Base-by-base conservation (phyloP, 2,329 filamentous ascomycete genomes). In the Escovopsis sp. region DNA sequence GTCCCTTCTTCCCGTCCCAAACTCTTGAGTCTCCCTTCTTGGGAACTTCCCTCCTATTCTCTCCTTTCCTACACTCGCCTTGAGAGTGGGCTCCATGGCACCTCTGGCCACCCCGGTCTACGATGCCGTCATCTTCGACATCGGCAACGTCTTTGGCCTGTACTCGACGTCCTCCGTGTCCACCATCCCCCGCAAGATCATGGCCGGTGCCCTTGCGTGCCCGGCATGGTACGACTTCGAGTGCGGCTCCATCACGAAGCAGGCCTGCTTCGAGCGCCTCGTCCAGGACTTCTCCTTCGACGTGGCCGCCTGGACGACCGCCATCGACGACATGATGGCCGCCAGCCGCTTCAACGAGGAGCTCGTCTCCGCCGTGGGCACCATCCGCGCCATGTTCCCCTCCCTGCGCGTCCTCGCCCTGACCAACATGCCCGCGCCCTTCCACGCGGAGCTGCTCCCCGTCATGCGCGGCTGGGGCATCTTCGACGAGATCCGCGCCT, bases 141-240 rank as follows among this genome's bases (percentile, higher is more conserved):
- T 31, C 15, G 28, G 28, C 14, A 31, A 31, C 13, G 28, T 31
- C 15, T 17, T 31, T 15, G 16, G 15, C 28, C 15, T 31, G 28
- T 31, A 31, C 28, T 31, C 28, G 29, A 17, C 12, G 13, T 12
- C 23, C 3, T 4, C 8, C 11, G 14, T 35, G 12, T 15, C 7
- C 17, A 14, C 28, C 16, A 19, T 32, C 14, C 18, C 29, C n/a
- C 19, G 21, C 6, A 14, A 21, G 13, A 21, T 18, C n/a, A 19
- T 36, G 4, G 31, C 26, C 21, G 19, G 31, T 23, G 19, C 30
- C 17, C 23, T 39, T 5, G 34, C 33, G 19, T 39, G 34, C 4
- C 34, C 34, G 16, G 16, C 15, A 4, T 39, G 37, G 37, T 25
- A 33, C 25, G 30, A 34, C 3, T 39, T 34, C 19, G 37, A 39